Evolutionary conservation across 495 filamentous ascomycete species (phyloP).

Genomic region (Neurospora sp.): DNA sequence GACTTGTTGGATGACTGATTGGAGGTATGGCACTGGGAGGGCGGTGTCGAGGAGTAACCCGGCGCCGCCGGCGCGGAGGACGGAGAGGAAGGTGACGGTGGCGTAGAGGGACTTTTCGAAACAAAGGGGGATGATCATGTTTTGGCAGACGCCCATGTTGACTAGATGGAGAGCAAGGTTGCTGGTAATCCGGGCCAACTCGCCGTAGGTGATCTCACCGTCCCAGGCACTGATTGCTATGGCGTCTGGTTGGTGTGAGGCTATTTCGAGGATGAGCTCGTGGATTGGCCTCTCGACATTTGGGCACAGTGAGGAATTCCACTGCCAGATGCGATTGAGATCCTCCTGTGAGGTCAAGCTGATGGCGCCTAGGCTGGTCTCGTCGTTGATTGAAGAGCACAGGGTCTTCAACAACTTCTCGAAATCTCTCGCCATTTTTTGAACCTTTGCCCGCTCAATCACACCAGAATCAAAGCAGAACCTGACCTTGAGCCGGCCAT

Average conservation of each 20-base stretch:
- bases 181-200: constrained; percentile 31
- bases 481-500: not conserved
- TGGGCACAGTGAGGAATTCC: constrained; percentile 22
- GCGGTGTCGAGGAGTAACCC: constrained; percentile 49
- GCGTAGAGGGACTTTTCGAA: constrained; percentile 44
- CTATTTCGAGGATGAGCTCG: constrained; percentile 27
- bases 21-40: constrained; percentile 40
- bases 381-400: not conserved
- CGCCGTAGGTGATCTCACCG: constrained; percentile 43
- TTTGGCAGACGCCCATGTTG: constrained; percentile 29
- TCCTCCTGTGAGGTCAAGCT: constrained; percentile 13
- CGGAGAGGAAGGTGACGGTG: constrained; percentile 36
- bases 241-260: constrained; percentile 24
- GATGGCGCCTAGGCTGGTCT: constrained; percentile 11
- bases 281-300: constrained; percentile 27
- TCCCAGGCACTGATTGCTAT: constrained; percentile 43
- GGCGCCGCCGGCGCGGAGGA: constrained; percentile 43
- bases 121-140: constrained; percentile 44
- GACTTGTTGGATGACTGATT: constrained; percentile 18
- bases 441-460: constrained; percentile 12
- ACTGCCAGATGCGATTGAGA: constrained; percentile 23
- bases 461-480: constrained; percentile 18
- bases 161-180: constrained; percentile 34
- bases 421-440: constrained; percentile 18
- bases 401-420: constrained; percentile 5